These are phyloP conservation scores for Encephalitozoon romaleae DNA, from an alignment of 371 early-diverging fungal species.

Conservation along the genomic window DNA sequence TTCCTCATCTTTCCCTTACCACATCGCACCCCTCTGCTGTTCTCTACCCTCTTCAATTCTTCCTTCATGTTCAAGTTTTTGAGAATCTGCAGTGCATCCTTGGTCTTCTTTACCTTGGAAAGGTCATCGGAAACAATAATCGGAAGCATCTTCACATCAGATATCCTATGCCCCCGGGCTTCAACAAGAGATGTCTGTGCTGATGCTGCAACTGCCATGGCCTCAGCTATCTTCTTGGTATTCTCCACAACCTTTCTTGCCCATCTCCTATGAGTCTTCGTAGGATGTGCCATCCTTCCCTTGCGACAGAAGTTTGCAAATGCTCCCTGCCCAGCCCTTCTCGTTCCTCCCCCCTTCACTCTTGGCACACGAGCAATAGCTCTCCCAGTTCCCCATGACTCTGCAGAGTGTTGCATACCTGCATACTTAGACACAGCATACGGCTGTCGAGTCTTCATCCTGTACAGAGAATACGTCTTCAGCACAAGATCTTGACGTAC, in stretches of 20 bases:
- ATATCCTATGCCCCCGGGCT: constrained; percentile 94
- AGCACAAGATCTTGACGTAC: constrained; percentile 92
- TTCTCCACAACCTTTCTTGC: constrained; percentile 91
- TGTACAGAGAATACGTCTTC: constrained; percentile 87
- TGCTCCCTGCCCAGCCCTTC: constrained; percentile 98
- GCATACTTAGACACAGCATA: constrained; percentile 91
- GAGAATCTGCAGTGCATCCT: constrained; percentile 81
- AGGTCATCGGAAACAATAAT: constrained; percentile 76
- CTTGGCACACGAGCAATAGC: constrained; percentile 99
- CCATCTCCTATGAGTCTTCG: constrained; percentile 99
- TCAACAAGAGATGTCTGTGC: constrained; percentile 85
- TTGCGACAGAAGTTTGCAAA: constrained; percentile 99
- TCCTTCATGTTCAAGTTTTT: constrained; percentile 80
- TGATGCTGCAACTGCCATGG: constrained; percentile 93
- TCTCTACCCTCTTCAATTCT: constrained; percentile 89
- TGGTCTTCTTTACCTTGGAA: constrained; percentile 81
- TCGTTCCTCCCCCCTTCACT: constrained; percentile 93
- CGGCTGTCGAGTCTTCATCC: constrained; percentile 96
- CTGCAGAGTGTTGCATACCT: constrained; percentile 98
- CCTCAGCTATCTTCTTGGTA: constrained; percentile 92
- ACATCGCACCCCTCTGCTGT: constrained; percentile 87
- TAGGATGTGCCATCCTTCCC: constrained; percentile 99
- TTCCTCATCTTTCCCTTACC: constrained; percentile 97
- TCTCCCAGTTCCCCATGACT: constrained; percentile 96
- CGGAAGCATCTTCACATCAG: constrained; percentile 82